Base-by-base conservation (phyloP, 1,139 yeast genomes). In the Yarrowia galli region DNA sequence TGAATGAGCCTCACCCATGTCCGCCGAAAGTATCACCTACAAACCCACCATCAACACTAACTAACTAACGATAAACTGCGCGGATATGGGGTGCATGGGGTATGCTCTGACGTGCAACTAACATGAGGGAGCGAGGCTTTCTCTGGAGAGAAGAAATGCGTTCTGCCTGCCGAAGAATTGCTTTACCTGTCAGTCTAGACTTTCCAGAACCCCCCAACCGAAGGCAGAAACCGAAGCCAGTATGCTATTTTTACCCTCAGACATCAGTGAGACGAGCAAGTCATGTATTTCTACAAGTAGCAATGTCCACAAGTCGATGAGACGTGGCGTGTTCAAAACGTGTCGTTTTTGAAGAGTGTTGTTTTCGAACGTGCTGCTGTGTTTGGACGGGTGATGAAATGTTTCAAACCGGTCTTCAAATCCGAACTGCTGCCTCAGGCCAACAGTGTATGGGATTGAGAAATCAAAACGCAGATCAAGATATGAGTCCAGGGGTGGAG, bases 391-490 rank as follows among this genome's bases (percentile, higher is more conserved):
- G n/a, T n/a, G n/a, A n/a, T n/a, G n/a, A n/a, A n/a, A n/a, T n/a
- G n/a, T n/a, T n/a, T n/a, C n/a, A n/a, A n/a, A n/a, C n/a, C n/a
- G n/a, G n/a, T n/a, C n/a, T n/a, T 12, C 13, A 15, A 38, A 38
- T 8, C 22, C 45, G 6, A 22, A 22, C 2, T 13, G 42, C 48
- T 28, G 25, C 32, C 49, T 46, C 49, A 46, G 18, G n/a, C 28
- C 32, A 43, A 23, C 48, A 28, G 48, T 23, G 32, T 46, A 8
- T 23, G 40, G 10, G 48, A 23, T 23, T 15, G 49, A 46, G 15
- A 46, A n/a, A n/a, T n/a, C 12, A 32, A 46, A 46, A 46, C 49
- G 49, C 49, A 46, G 49, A 46, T 46, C 49, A 46, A 16, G 49
- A 22, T 23, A 46, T 46, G 49, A 16, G 18, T 18, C 49, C 18